Evolutionary conservation across 495 filamentous ascomycete genomes (phyloP).

Genomic region (Entonaema liquescens): DNA sequence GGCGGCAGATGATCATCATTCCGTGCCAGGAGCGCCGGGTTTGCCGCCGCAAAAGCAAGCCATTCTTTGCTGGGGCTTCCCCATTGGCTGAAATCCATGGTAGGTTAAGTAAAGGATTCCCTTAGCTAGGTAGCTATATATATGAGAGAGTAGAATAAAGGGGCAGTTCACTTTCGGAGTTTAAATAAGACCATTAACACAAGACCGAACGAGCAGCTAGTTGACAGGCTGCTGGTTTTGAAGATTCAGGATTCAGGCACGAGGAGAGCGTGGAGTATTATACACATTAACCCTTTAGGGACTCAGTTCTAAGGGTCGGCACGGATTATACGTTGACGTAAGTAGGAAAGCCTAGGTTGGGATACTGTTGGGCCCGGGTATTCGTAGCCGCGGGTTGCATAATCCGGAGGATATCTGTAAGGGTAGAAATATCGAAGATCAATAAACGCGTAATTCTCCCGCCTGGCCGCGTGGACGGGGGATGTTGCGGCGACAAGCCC

Average conservation of each 20-base stretch:
- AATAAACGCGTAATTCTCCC: constrained; percentile 10
- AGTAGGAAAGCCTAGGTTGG: not conserved
- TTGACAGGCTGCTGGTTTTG: not conserved
- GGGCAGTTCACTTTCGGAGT: not conserved
- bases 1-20: constrained; percentile 23
- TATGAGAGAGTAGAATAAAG: not conserved
- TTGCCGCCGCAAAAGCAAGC: constrained; percentile 35
- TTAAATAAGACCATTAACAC: not conserved
- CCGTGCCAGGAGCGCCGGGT: constrained; percentile 11
- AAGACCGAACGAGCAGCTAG: not conserved
- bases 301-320: not conserved
- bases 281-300: not conserved
- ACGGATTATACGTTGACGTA: not conserved
- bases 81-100: constrained; percentile 39
- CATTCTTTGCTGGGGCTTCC: constrained; percentile 34
- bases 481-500: too few relatives aligned
- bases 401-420: constrained; percentile 4
- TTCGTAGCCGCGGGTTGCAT: constrained; percentile 13
- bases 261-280: not conserved
- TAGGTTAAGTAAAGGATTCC: not conserved
- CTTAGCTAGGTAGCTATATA: not conserved
- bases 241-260: not conserved
- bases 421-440: constrained; percentile 20
- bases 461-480: not conserved
- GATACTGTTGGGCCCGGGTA: constrained; percentile 6